Evolutionary conservation across 2,329 filamentous ascomycete genomes (phyloP), one percentile per base, ranked within the genome.

Genomic region (Tetracladium maxilliforme): DNA sequence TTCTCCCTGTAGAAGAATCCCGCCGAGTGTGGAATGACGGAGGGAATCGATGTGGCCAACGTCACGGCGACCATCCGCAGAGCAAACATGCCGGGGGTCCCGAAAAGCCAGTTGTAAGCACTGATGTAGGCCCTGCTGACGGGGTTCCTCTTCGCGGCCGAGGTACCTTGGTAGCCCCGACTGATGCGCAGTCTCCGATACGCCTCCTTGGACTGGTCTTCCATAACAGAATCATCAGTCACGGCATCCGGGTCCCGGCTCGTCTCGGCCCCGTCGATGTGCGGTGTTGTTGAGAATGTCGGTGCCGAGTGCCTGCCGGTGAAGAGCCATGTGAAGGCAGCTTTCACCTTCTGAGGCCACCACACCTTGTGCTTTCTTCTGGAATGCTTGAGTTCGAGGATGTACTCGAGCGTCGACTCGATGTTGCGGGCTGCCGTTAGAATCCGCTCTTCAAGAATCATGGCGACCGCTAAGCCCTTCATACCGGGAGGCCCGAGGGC

Each of bases 1-100:
- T 61, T 63, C 28, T 64, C 51, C 4, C 58, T 49, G 24, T 61
- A 64, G 32, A 52, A 64, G 35, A 66, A 65, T 2, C 55, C 58
- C 0, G 60, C 51, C 2, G 48, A 49, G 14, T 40, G 36, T 0
- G 56, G 52, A 4, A 65, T 42, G 0, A 47, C 45, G 0, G 52
- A 48, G 0, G 59, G 54, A 5, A 65, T 51, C 0, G 43, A 38
- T 1, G 50, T 40, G 0, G 51, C 58, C 8, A 64, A 40, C 0
- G 60, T 62, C 1, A 60, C 53, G 6, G 53, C 32, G 0, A 64
- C 56, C 43, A 63, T 51, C 3, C 60, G 53, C 7, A 64, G 27
- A 0, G 56, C 58, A 27, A 54, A 63, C 35, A 61, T 44, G 1
- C 59, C 58, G 2, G 50, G 48, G 1, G 51, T 39, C 19, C 49